A percentile compares a stretch with the other conserved stretches of the same genome.
phyloP scores from a whole-genome alignment of 495 filamentous ascomycete genomes.

The Tuber indicum region DNA sequence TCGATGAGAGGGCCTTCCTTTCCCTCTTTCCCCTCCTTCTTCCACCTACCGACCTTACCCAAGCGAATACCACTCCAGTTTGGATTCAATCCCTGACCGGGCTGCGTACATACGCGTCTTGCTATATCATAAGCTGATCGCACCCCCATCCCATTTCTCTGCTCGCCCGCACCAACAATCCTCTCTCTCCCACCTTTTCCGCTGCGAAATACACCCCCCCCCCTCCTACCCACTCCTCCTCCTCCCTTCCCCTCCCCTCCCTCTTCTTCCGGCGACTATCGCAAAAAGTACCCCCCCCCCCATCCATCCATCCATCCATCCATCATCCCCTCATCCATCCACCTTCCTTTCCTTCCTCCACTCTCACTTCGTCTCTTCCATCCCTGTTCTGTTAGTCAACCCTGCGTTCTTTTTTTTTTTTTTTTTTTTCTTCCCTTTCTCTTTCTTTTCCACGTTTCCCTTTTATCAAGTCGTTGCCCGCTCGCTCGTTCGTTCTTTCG shows the following conservation, averaged over 20 bases:
- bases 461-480: neutral
- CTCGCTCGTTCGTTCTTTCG: neutral
- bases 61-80: conserved; percentile 18
- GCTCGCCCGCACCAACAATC: conserved; percentile 34
- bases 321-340: conserved; percentile 14
- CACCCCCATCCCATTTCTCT: conserved; percentile 24
- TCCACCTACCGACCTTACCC: conserved; percentile 11
- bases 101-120: conserved; percentile 35
- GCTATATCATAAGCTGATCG: conserved; percentile 37
- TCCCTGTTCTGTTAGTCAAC: conserved; percentile 21
- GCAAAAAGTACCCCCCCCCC: neutral
- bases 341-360: conserved; percentile 15
- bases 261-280: conserved; percentile 1
- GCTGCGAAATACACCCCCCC: conserved; percentile 32
- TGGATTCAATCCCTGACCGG: conserved; percentile 33
- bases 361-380: conserved; percentile 22
- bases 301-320: no score
- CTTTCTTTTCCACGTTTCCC: neutral
- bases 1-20: conserved; percentile 14
- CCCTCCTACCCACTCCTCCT: conserved; percentile 3
- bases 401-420: conserved; percentile 13
- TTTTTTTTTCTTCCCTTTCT: no score
- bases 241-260: conserved; percentile 9
- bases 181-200: conserved; percentile 33
- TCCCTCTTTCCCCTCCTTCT: conserved; percentile 6